Conservation (phyloP, 345 rosid species). For the Bruguiera gymnorhiza region DNA sequence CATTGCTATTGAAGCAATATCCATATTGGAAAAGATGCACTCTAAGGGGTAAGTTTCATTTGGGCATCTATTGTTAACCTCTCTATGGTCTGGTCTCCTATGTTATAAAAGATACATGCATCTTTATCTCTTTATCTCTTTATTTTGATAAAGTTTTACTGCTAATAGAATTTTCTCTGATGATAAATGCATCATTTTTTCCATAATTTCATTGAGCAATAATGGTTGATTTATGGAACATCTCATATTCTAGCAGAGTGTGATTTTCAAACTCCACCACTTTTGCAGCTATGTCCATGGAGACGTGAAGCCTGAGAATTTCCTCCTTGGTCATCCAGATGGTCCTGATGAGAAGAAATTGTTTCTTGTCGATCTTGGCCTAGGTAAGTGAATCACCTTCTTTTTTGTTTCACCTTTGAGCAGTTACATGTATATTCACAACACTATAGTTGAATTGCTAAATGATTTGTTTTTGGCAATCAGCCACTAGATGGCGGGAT, state of each 20-base stretch:
- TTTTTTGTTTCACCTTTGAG: not conserved
- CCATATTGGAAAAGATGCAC: constrained; percentile 80
- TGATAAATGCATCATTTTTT: not conserved
- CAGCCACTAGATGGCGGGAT: constrained; percentile 88
- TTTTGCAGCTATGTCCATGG: constrained; percentile 36
- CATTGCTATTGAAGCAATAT: constrained; percentile 85
- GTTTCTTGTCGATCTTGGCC: constrained; percentile 33
- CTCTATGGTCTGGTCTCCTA: not conserved
- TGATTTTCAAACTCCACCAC: not conserved
- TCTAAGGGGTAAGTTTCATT: constrained; percentile 52
- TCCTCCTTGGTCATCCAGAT: constrained; percentile 30
- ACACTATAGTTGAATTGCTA: not conserved
- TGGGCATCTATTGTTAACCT: not conserved
- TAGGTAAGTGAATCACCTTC: not conserved
- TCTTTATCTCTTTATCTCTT: too few species aligned
- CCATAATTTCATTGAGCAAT: not conserved
- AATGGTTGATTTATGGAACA: too few species aligned
- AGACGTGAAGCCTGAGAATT: constrained; percentile 41
- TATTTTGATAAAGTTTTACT: too few species aligned
- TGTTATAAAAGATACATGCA: not conserved
- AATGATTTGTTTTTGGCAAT: constrained; percentile 15
- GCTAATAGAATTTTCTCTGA: too few species aligned
- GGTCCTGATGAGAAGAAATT: constrained; percentile 34
- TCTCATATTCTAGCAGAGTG: not conserved
- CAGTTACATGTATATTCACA: not conserved